Base-by-base conservation (phyloP, 495 filamentous ascomycete genomes). In the Xylaria grammica region DNA sequence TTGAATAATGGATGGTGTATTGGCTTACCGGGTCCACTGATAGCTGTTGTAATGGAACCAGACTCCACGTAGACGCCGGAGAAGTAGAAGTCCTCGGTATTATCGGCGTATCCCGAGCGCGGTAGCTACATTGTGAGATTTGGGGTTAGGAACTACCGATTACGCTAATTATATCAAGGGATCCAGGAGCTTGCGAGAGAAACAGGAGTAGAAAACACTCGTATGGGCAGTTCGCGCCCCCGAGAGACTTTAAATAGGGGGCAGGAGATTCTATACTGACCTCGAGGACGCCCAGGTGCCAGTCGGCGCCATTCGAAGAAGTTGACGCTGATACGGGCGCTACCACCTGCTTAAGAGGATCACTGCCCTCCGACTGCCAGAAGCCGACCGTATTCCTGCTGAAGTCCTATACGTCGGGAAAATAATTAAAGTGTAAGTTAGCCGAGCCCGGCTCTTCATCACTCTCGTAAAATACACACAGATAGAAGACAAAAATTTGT, bases 241-340 rank as follows among this genome's bases (percentile, higher is more conserved):
- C 11, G 11, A 11, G 32, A 36, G 32, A 36, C 11, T 36, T 36
- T 36, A 36, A 36, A 36, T 36, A 36, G 11, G 32, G 32, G 32
- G 32, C 32, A 36, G 32, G 32, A 11, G 11, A 36, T 11, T 11
- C 32, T 36, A 17, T 17, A 42, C 40, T 17, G 8, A 42, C 40
- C 40, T 90, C 82, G 40, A 92, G 78, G 55, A 91, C 82, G 48
- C 90, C 90, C 10, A 93, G 74, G 74, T 93, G 89, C 89, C 88
- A 93, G 72, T 92, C 89, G 2, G 78, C 81, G 58, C 87, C 89
- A 72, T 91, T 91, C 15, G 86, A 90, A 11, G 82, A 87, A 5
- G 88, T 82, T 26, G 80, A 84, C 0, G 82, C 84, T 49, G 74
- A 77, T 22, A 89, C 84, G 0, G 86, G 84, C 1, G 82, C 75